These are phyloP conservation scores for Rasamsonia emersonii DNA, from an alignment of 2,329 filamentous ascomycete genomes.

Conservation along the genomic window DNA sequence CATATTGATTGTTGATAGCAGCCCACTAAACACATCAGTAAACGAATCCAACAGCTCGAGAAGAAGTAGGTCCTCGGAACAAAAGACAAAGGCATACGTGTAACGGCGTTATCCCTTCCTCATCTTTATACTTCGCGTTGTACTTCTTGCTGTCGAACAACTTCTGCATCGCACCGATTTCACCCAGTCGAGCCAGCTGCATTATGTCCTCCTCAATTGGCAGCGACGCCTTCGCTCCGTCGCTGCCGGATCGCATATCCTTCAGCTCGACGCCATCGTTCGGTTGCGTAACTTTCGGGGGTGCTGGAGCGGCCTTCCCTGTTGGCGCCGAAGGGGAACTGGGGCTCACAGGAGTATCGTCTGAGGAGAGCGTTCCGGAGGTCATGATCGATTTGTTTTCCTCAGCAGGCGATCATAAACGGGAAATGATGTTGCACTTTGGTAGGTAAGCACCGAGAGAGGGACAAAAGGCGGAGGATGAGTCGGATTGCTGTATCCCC, in stretches of 20 bases:
- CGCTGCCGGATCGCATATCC: constrained; percentile 21
- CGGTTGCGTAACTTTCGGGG: constrained; percentile 24
- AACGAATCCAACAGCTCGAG: too few species aligned
- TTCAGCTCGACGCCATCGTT: constrained; percentile 32
- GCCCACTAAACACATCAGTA: constrained; percentile 76
- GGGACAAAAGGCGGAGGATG: too few species aligned
- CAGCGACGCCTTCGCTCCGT: constrained; percentile 25
- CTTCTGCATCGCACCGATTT: constrained; percentile 78
- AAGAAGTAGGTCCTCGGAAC: too few species aligned
- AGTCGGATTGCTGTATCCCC: too few species aligned
- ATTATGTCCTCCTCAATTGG: constrained; percentile 72
- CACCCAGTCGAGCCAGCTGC: constrained; percentile 84
- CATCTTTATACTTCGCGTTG: constrained; percentile 75
- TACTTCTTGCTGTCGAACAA: constrained; percentile 76
- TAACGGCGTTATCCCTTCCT: constrained; percentile 88
- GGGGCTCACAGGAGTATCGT: too few species aligned
- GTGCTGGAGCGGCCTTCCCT: constrained; percentile 22
- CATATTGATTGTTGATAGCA: constrained; percentile 96
- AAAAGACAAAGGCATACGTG: constrained; percentile 51
- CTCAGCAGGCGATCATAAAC: too few species aligned
- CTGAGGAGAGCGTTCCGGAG: too few species aligned
- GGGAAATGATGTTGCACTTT: too few species aligned
- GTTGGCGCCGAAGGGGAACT: constrained; percentile 15
- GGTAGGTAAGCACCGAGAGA: too few species aligned
- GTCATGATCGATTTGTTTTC: too few species aligned